phyloP scores from a whole-genome alignment of 208 protist species.

The Trypanosomatidae sp. region DNA sequence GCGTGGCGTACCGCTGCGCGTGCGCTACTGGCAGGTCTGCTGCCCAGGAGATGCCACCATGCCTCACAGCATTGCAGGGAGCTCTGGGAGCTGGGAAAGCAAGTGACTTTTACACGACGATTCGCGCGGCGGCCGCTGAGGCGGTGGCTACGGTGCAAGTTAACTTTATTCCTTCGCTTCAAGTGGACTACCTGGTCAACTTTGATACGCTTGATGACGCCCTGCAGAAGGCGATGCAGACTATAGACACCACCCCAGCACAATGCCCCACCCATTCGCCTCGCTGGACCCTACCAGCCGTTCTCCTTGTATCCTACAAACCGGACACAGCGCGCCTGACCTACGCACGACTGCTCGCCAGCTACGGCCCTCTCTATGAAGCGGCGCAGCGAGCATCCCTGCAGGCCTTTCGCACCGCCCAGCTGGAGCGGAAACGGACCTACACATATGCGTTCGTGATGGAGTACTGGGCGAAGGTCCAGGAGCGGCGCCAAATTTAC shows the following conservation, averaged over 20 bases:
- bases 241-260: background rate
- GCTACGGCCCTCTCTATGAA: conserved; percentile 70
- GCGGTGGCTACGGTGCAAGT: conserved; percentile 6
- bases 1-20: conserved; percentile 51
- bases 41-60: conserved; percentile 14
- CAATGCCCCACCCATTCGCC: background rate
- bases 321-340: conserved; percentile 39
- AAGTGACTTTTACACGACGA: conserved; percentile 4
- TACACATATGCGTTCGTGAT: conserved; percentile 40
- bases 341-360: conserved; percentile 61
- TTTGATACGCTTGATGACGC: conserved; percentile 54
- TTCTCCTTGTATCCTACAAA: conserved; percentile 71
- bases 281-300: conserved; percentile 27
- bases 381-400: conserved; percentile 38
- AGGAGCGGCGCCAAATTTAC: conserved; percentile 15
- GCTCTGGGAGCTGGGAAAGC: conserved; percentile 21
- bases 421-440: conserved; percentile 27
- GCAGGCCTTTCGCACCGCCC: conserved; percentile 23
- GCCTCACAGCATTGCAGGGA: conserved; percentile 14
- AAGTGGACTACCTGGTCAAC: conserved; percentile 46
- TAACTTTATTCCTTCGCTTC: conserved; percentile 44
- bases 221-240: conserved; percentile 23
- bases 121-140: conserved; percentile 5
- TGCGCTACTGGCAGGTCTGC: conserved; percentile 28
- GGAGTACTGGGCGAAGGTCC: conserved; percentile 71